Conservation (phyloP, 495 filamentous ascomycete species). For the Hypoxylon fragiforme region DNA sequence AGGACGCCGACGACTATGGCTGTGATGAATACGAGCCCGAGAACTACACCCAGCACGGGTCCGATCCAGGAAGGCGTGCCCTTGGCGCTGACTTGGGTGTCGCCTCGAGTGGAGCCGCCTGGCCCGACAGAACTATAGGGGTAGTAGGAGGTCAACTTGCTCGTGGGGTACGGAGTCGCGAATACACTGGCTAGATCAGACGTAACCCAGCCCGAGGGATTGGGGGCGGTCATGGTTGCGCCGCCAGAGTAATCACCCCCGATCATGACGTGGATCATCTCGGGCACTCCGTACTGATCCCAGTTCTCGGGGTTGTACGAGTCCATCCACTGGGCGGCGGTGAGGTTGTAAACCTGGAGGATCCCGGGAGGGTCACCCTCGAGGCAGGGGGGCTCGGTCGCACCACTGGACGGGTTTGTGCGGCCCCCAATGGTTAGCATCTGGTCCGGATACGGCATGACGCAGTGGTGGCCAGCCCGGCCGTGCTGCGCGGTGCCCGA, state of each 20-base stretch:
- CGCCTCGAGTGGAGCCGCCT: conserved; percentile 40
- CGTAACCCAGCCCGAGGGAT: conserved; percentile 55
- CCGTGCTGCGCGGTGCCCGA: conserved; percentile 50
- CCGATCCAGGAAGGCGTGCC: conserved; percentile 63
- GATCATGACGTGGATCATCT: conserved; percentile 58
- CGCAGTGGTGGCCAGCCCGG: conserved; percentile 65
- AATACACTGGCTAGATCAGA: conserved; percentile 58
- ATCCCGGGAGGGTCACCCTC: conserved; percentile 46
- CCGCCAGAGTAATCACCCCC: conserved; percentile 65
- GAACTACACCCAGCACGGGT: conserved; percentile 67
- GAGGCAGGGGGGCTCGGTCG: conserved; percentile 47
- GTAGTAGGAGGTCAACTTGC: conserved; percentile 60
- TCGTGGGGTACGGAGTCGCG: conserved; percentile 55
- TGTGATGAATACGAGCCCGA: conserved; percentile 63
- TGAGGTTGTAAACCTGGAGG: conserved; percentile 67
- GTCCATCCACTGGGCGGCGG: conserved; percentile 56
- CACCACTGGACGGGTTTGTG: conserved; percentile 28
- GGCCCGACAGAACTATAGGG: conserved; percentile 54
- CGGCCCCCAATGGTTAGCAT: conserved; percentile 72
- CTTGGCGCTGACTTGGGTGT: conserved; percentile 1
- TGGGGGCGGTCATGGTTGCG: conserved; percentile 56
- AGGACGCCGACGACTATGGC: conserved; percentile 56
- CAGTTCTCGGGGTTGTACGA: conserved; percentile 62
- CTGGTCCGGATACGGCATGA: conserved; percentile 70
- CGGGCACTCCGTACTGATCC: conserved; percentile 64